Evolutionary conservation across 2,329 filamentous ascomycete species (phyloP).

Genomic region (Chaetothyriales sp.): DNA sequence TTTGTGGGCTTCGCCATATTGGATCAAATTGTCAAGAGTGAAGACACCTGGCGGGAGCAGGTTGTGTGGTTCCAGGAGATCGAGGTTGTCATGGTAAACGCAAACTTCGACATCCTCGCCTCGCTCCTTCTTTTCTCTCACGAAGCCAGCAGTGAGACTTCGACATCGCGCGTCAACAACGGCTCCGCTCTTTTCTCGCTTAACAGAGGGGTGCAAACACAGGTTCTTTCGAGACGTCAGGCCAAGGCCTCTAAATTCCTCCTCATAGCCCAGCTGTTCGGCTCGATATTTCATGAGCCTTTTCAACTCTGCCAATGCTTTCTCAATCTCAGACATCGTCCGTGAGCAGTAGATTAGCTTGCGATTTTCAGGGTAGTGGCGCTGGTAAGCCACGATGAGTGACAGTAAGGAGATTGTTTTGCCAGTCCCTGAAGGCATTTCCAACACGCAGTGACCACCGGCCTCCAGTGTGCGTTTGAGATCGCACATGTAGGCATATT

Average conservation of each 20-base stretch:
- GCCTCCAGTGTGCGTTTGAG: conserved; percentile 82
- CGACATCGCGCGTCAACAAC: conserved; percentile 93
- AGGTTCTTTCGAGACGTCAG: conserved; percentile 94
- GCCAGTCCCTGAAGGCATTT: conserved; percentile 97
- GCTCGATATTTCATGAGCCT: conserved; percentile 88
- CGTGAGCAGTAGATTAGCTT: conserved; percentile 98
- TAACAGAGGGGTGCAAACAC: conserved; percentile 90
- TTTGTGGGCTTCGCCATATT: conserved; percentile 87
- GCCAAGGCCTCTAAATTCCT: conserved; percentile 86
- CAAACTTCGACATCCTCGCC: conserved; percentile 91
- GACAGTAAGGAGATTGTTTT: conserved; percentile 94
- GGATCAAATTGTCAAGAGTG: conserved; percentile 77
- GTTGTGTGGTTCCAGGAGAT: conserved; percentile 87
- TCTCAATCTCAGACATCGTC: conserved; percentile 99
- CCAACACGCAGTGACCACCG: conserved; percentile 86
- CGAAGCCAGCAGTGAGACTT: conserved; percentile 88
- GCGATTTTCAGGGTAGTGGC: conserved; percentile 78
- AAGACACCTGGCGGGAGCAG: conserved; percentile 89
- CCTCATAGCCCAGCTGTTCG: conserved; percentile 73
- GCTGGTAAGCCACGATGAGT: conserved; percentile 91
- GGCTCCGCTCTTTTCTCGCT: conserved; percentile 85
- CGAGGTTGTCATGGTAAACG: conserved; percentile 93
- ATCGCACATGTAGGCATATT: conserved; percentile 73
- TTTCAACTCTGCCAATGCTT: conserved; percentile 82
- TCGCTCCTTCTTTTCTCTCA: conserved; percentile 92